Base-by-base conservation (phyloP, 139 green algal genomes). In the Chlamydomonas asymmetrica region DNA sequence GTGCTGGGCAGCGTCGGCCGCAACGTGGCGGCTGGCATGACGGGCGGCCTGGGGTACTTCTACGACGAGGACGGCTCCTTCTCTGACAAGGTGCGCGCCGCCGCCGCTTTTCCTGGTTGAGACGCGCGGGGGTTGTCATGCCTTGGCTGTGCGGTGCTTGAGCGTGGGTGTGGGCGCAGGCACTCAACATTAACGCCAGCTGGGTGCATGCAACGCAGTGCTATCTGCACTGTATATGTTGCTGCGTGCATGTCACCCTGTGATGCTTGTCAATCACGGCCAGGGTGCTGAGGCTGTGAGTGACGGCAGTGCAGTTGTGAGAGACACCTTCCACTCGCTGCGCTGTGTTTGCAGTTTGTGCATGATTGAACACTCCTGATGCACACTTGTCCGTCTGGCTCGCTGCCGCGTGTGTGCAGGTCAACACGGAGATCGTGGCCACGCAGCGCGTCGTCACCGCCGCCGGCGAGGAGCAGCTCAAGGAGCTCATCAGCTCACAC, bases 1-100 rank as follows among this genome's bases (percentile, higher is more conserved):
- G 70, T 75, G 9, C 70, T 97, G 34, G 93, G 93, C 52, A 80
- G 80, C n/a, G 90, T 93, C n/a, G 96, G 96, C 13, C 88, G 95
- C 65, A 99, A 99, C 71, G 94, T 99, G 45, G 96, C 82, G 20
- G 96, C 96, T 2, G 96, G 96, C 74, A 99, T 99, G 96, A 99
- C 96, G 7, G 95, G 95, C 41, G 96, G 96, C 29, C 80, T 99
- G 38, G 96, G 82, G 35, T 99, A 99, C 92, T 98, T 99, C 84
- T 90, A 93, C 56, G 96, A 99, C 79, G 91, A 92, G 82, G 93
- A 96, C 76, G 91, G 91, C 74, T 89, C 92, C 71, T 97, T 99
- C 87, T 79, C 85, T 3, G 80, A 92, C 73, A 95, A 95, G 85
- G 88, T 85, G 59, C 4, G 75, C 25, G 61, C 16, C 39, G n/a